Base-by-base conservation (phyloP, 2,329 filamentous ascomycete species). In the Sclerotinia spermophila region DNA sequence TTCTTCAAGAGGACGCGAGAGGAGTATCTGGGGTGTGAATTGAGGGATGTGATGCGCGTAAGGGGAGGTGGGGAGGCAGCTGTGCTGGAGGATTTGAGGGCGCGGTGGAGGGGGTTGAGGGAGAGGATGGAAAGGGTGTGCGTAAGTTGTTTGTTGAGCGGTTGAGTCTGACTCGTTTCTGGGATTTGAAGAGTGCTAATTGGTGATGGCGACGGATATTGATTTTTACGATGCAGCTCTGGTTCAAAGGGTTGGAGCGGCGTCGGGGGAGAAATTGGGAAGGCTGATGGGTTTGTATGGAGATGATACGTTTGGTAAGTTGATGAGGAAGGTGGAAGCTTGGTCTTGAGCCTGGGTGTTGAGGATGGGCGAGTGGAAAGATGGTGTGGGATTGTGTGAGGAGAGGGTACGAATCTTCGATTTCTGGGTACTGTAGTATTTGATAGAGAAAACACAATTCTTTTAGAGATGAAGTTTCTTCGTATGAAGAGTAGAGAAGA, bases 271-370 rank as follows among this genome's bases (percentile, higher is more conserved):
- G 58, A 75, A 75, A 55, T 27, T 55, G 5, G 62, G 53, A 40
- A 75, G 61, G 40, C 40, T 75, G 1, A 68, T 73, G 64, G 59
- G 33, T 40, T 66, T 75, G 40, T 75, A 73, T 33, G 72, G 68
- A 40, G 74, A 75, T 58, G 74, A 75, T 35, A 75, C 72, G 5
- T 75, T 75, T 48, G 67, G 44, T n/a, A 75, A 74, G 67, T n/a
- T 75, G 56, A 72, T 74, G 72, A 74, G 73, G 30, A 75, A 75
- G 58, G 72, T 74, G 7, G 66, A 72, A 10, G 42, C 55, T 24
- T 68, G 55, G 53, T 68, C 66, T 62, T 11, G 44, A 62, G 42
- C 5, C 33, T 62, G 17, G 40, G 56, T 35, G 35, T n/a, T n/a
- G 44, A 62, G 42, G 11, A 45, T 62, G 17, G 40, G 56, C 56